Evolutionary conservation across 306 rosid genomes (phyloP).

Genomic region (Quercus wislizeni): DNA sequence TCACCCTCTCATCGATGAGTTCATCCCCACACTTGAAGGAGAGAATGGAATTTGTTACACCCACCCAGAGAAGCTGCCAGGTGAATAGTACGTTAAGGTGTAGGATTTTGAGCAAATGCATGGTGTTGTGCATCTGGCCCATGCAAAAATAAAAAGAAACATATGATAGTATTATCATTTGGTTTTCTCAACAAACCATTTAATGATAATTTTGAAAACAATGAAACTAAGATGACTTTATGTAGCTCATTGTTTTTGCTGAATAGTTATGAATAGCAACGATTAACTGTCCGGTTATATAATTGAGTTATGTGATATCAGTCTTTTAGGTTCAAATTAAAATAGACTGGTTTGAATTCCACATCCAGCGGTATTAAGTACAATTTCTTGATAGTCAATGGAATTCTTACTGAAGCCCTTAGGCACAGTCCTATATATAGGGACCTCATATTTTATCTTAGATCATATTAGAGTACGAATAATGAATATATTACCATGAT

Average conservation of each 20-base stretch:
- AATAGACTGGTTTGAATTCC: not conserved
- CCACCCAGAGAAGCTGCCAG: slow-evolving; percentile 80
- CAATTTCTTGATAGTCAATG: not conserved
- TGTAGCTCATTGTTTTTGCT: not conserved
- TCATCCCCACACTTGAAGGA: slow-evolving; percentile 72
- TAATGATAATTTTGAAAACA: not conserved
- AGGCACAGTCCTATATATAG: not conserved
- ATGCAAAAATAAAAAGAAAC: not conserved
- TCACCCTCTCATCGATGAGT: slow-evolving; percentile 72
- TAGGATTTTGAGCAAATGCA: not conserved
- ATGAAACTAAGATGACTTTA: not conserved
- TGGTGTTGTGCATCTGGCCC: not conserved
- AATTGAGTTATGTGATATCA: not conserved
- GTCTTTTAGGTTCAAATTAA: not conserved
- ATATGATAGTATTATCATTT: not conserved
- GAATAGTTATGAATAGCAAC: not conserved
- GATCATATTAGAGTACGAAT: not conserved
- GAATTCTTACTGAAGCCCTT: not conserved
- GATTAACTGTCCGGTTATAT: not conserved
- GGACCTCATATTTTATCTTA: not conserved
- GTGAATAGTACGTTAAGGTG: slow-evolving; percentile 7
- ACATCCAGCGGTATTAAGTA: not conserved
- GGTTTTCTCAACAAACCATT: not conserved
- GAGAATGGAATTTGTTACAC: slow-evolving; percentile 83
- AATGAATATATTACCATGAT: not conserved